Evolutionary conservation across 495 filamentous ascomycete genomes (phyloP).

Genomic region (Usnea hakonensis): DNA sequence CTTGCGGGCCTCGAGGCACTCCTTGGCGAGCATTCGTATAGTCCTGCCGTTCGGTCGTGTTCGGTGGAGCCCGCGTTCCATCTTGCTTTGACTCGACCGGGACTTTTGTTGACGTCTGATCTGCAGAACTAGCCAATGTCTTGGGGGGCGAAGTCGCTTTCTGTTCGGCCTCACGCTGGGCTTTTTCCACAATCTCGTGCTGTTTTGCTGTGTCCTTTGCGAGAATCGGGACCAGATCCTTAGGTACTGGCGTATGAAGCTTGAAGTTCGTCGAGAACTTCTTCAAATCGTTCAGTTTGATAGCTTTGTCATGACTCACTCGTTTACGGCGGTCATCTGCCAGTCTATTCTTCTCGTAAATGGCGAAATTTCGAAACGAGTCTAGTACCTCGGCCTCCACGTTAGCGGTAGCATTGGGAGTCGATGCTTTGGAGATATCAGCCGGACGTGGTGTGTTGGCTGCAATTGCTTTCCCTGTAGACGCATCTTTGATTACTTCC

Average conservation of each 20-base stretch:
- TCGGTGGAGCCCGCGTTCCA: slow-evolving; percentile 27
- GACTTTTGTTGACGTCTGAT: slow-evolving; percentile 33
- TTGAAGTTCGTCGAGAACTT: slow-evolving; percentile 94
- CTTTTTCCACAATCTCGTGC: slow-evolving; percentile 82
- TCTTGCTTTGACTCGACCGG: slow-evolving; percentile 30
- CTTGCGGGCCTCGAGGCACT: slow-evolving; percentile 41
- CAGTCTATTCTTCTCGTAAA: slow-evolving; percentile 62
- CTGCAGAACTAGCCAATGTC: slow-evolving; percentile 26
- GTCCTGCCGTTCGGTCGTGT: slow-evolving; percentile 39
- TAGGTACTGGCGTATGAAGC: slow-evolving; percentile 80
- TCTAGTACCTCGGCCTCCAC: slow-evolving; percentile 71
- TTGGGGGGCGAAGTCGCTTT: slow-evolving; percentile 35
- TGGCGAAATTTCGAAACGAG: slow-evolving; percentile 77
- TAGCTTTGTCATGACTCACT: slow-evolving; percentile 64
- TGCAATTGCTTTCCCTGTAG: slow-evolving; percentile 6
- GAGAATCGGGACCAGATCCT: slow-evolving; percentile 87
- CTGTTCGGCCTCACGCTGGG: slow-evolving; percentile 59
- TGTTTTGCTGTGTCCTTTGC: slow-evolving; percentile 93
- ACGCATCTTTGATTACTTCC: slow-evolving; percentile 16
- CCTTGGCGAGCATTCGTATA: slow-evolving; percentile 37
- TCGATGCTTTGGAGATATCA: slow-evolving; percentile 17
- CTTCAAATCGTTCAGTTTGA: slow-evolving; percentile 88
- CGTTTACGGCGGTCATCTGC: slow-evolving; percentile 64
- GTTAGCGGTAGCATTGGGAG: slow-evolving; percentile 61
- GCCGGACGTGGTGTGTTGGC: slow-evolving; percentile 15